Conservation (phyloP, 306 rosid species). For the Glycine tomentella region DNA sequence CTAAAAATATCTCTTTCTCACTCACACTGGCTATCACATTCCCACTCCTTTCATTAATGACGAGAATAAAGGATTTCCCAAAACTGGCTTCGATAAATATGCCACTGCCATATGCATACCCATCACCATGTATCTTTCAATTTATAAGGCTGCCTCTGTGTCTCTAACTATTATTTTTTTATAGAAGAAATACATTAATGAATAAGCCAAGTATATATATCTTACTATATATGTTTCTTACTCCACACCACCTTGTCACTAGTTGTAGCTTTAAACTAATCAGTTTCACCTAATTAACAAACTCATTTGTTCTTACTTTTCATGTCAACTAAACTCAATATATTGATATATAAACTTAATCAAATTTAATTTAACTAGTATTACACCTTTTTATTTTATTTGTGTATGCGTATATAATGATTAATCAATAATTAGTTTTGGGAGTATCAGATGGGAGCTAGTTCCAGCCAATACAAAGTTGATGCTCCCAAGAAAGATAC, state of each 20-base stretch:
- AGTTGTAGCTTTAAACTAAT: conserved; percentile 11
- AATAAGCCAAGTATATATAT: not conserved
- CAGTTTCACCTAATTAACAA: conserved; percentile 65
- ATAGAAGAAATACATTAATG: not conserved
- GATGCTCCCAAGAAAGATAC: conserved; percentile 77
- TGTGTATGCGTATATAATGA: not conserved
- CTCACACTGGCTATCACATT: conserved; percentile 49
- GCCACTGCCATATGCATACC: conserved; percentile 47
- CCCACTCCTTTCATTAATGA: conserved; percentile 47
- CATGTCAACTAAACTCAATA: not conserved
- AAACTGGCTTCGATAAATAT: conserved; percentile 51
- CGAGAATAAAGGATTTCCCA: conserved; percentile 59
- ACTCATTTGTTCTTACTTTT: conserved; percentile 39
- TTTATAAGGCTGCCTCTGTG: too few species aligned
- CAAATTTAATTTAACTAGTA: not conserved
- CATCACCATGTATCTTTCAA: conserved; percentile 39
- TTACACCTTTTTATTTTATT: not conserved
- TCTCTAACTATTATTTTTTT: conserved; percentile 3
- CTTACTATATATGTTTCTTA: not conserved
- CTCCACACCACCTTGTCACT: conserved; percentile 36
- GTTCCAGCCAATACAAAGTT: conserved; percentile 52
- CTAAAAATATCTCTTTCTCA: conserved; percentile 48
- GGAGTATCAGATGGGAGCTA: conserved; percentile 43
- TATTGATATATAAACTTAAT: not conserved
- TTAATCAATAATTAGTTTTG: conserved; percentile 40